These are phyloP conservation scores for Mortierella sp. DNA, from an alignment of 371 early-diverging fungal genomes.

Conservation along the genomic window DNA sequence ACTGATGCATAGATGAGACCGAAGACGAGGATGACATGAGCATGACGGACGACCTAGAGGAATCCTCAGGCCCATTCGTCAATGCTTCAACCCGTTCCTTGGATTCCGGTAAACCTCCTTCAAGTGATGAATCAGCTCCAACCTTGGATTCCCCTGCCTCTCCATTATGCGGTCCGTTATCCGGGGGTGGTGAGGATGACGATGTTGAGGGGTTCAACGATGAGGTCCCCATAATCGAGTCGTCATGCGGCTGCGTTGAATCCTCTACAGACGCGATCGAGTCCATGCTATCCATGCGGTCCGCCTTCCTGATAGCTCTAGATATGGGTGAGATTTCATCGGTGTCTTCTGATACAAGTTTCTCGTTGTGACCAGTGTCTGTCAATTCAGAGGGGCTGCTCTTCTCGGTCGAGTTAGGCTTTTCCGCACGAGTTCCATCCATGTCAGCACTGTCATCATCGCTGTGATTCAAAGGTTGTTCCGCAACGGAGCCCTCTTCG, in stretches of 20 bases:
- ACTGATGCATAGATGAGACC: conserved; percentile 16
- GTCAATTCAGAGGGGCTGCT: too few species aligned
- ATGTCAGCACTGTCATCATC: too few species aligned
- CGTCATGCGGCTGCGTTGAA: too few species aligned
- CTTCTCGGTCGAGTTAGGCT: too few species aligned
- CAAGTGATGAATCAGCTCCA: background rate
- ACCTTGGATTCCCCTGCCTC: background rate
- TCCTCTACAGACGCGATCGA: conserved; percentile 16
- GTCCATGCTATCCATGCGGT: conserved; percentile 23
- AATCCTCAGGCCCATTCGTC: background rate
- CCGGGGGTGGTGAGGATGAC: background rate
- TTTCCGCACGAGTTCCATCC: too few species aligned
- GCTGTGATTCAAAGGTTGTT: too few species aligned
- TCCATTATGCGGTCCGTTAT: background rate
- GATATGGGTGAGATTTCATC: conserved; percentile 7
- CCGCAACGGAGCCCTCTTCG: conserved; percentile 1
- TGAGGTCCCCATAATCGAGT: conserved; percentile 5
- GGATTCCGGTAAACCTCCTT: conserved; percentile 17
- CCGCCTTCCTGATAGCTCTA: background rate
- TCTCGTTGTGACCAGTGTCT: conserved; percentile 34
- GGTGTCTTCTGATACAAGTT: conserved; percentile 35
- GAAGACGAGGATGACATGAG: conserved; percentile 31
- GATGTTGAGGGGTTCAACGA: conserved; percentile 6
- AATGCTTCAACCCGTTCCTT: conserved; percentile 29
- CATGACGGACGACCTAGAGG: background rate